A percentile compares a stretch with the other conserved stretches of the same genome.
These are phyloP conservation scores for Micractinium conductrix DNA, from an alignment of 139 green algal species.

Conservation along the genomic window DNA sequence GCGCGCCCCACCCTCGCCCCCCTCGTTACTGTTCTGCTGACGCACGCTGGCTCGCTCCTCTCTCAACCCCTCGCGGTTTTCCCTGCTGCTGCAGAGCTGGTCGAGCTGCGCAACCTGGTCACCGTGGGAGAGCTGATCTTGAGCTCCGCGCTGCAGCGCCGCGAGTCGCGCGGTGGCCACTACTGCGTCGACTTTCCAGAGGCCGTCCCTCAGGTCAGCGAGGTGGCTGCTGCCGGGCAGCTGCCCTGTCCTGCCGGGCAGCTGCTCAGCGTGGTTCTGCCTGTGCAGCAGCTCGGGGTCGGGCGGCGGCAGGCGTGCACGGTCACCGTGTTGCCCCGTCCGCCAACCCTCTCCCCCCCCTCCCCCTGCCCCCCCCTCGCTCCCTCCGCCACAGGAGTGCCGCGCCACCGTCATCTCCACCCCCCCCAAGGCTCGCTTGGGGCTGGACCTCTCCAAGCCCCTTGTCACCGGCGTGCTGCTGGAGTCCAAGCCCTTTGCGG, in stretches of 20 bases:
- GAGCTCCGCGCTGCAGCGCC: constrained; percentile 79
- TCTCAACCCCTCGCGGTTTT: background rate
- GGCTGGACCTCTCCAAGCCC: constrained; percentile 45
- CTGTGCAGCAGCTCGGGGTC: too few relatives aligned
- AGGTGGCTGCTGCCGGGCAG: background rate
- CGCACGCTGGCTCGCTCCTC: background rate
- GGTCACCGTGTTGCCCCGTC: too few relatives aligned
- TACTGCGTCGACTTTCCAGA: constrained; percentile 79
- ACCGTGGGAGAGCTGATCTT: constrained; percentile 87
- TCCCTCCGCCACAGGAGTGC: constrained; percentile 40
- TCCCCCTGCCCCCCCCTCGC: background rate
- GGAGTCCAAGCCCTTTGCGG: constrained; percentile 29
- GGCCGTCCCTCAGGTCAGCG: constrained; percentile 27
- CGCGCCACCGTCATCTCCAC: constrained; percentile 66
- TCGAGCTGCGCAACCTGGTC: constrained; percentile 92
- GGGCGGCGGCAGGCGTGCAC: too few relatives aligned
- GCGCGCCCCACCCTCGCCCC: background rate
- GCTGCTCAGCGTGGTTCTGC: too few relatives aligned
- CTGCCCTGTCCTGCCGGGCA: background rate
- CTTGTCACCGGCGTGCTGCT: background rate
- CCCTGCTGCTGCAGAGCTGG: constrained; percentile 42
- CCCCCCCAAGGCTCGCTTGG: constrained; percentile 41
- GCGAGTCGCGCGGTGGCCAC: constrained; percentile 88
- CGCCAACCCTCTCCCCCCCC: too few relatives aligned
- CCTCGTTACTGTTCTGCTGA: background rate